These are phyloP conservation scores for Aspergillus aculeatus DNA, from an alignment of 2,329 filamentous ascomycete genomes.

Conservation along the genomic window DNA sequence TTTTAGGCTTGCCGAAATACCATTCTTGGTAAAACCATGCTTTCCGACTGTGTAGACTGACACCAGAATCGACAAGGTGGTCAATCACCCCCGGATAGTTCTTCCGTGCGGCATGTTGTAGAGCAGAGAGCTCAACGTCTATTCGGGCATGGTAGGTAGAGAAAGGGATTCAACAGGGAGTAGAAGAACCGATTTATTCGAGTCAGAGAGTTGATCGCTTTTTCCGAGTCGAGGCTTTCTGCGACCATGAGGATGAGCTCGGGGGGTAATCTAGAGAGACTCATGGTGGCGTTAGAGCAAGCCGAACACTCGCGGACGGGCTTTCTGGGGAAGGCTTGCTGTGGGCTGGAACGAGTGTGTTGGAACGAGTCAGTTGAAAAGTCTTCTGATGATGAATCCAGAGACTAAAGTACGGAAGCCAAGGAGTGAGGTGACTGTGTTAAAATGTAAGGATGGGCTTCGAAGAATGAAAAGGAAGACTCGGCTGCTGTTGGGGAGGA, in stretches of 20 bases:
- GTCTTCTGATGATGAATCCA: no score
- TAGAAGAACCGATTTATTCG: neutral
- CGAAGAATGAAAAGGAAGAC: no score
- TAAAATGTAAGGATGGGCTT: no score
- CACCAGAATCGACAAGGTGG: neutral
- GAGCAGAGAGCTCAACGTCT: neutral
- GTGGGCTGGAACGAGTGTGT: no score
- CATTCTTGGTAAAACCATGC: no score
- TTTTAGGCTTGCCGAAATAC: neutral
- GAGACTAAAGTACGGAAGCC: no score
- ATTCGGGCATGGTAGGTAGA: neutral
- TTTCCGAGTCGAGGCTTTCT: neutral
- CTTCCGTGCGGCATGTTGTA: neutral
- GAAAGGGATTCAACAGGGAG: neutral
- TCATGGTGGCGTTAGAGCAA: constrained; percentile 14
- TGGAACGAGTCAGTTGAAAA: no score
- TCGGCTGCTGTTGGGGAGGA: no score
- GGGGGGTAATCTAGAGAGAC: neutral
- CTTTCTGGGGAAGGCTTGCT: no score
- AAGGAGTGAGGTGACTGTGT: no score
- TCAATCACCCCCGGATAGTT: neutral
- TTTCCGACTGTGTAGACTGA: neutral
- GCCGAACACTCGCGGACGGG: no score
- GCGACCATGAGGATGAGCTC: neutral
- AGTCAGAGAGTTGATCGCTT: neutral